phyloP scores from a whole-genome alignment of 2,329 filamentous ascomycete species.

The Aureobasidium leucospermi region DNA sequence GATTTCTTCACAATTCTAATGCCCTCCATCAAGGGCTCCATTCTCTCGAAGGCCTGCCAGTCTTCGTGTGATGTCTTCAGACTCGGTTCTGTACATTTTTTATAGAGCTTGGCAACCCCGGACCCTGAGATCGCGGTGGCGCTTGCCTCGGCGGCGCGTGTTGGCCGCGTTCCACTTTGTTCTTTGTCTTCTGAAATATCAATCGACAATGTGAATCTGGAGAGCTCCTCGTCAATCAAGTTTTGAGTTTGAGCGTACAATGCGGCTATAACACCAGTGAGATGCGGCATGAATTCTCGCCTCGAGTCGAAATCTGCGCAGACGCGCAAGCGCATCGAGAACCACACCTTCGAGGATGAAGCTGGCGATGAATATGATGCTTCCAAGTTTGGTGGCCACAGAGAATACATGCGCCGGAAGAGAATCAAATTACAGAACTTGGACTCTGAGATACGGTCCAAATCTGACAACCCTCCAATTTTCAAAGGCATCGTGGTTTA shows the following conservation, averaged over 20 bases:
- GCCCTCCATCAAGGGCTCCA: too few relatives aligned
- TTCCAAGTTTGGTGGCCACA: slow-evolving; percentile 81
- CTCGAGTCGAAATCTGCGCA: slow-evolving; percentile 52
- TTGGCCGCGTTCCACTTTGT: slow-evolving; percentile 6
- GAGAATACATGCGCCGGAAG: slow-evolving; percentile 89
- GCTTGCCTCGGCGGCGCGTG: neutral
- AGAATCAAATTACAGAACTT: slow-evolving; percentile 96
- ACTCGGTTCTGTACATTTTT: too few relatives aligned
- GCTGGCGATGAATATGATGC: slow-evolving; percentile 83
- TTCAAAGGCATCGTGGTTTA: slow-evolving; percentile 88
- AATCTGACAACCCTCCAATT: slow-evolving; percentile 68
- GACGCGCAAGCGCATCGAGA: slow-evolving; percentile 57
- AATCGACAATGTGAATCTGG: neutral
- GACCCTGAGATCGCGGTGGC: neutral
- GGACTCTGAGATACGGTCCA: slow-evolving; percentile 70
- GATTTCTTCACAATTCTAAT: too few relatives aligned
- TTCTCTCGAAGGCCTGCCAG: too few relatives aligned
- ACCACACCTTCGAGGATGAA: slow-evolving; percentile 70
- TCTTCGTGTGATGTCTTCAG: too few relatives aligned
- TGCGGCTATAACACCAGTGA: neutral
- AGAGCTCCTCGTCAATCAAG: neutral
- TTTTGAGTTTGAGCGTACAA: neutral
- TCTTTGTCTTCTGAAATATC: neutral
- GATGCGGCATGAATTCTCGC: slow-evolving; percentile 50
- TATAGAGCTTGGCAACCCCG: neutral